phyloP scores from a whole-genome alignment of 2,329 filamentous ascomycete species.

The Trichoderma sp. region DNA sequence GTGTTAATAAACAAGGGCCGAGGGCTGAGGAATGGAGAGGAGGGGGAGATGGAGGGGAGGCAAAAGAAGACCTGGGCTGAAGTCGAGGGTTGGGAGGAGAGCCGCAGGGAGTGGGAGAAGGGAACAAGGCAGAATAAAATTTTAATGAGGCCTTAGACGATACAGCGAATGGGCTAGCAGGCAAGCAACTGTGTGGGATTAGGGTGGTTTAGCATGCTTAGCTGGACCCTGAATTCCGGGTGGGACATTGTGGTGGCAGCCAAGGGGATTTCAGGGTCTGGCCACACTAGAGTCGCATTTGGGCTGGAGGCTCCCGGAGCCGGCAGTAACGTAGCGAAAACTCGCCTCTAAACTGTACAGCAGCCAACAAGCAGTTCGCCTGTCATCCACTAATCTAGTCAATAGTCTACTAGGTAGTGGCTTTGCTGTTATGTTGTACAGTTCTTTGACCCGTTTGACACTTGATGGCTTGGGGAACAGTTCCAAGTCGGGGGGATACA shows the following conservation, averaged over 20 bases:
- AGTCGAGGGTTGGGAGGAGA: background rate
- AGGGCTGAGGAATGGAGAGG: background rate
- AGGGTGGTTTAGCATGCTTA: background rate
- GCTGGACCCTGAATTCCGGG: constrained; percentile 19
- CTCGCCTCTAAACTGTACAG: background rate
- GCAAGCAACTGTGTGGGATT: background rate
- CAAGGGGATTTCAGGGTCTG: constrained; percentile 5
- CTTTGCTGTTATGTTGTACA: background rate
- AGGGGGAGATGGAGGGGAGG: background rate
- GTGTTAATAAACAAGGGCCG: background rate
- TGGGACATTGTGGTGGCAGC: constrained; percentile 8
- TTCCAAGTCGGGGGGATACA: background rate
- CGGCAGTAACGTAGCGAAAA: background rate
- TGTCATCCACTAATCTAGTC: background rate
- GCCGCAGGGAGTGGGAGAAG: background rate
- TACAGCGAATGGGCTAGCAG: constrained; percentile 4
- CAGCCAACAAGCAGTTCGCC: background rate
- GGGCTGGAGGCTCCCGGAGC: constrained; percentile 7
- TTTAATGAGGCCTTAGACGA: constrained; percentile 12
- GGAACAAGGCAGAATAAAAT: background rate
- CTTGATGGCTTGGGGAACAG: background rate
- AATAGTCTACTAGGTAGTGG: background rate
- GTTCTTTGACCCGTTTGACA: background rate
- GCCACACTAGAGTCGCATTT: constrained; percentile 6
- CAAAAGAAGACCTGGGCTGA: background rate